Conservation (phyloP, 257 asterid species). For the Fraxinus americana region DNA sequence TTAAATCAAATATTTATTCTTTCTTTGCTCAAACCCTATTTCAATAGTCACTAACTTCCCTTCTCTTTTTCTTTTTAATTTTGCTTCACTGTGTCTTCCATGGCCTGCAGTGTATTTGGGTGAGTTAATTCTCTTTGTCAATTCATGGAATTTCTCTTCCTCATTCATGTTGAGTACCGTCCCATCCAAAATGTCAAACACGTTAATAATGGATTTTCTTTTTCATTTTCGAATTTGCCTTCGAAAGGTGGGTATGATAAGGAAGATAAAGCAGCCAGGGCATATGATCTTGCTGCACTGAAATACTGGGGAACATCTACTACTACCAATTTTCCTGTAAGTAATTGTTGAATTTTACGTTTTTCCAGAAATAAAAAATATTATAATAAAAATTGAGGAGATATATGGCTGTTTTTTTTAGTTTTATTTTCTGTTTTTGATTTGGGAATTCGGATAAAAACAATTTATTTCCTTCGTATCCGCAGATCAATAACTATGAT, state of each 20-base stretch:
- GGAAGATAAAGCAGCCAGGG: conserved; percentile 96
- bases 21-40: background rate
- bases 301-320: conserved; percentile 98
- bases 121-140: conserved; percentile 32
- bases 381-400: background rate
- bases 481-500: conserved; percentile 84
- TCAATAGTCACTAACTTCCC: background rate
- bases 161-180: background rate
- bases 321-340: conserved; percentile 86
- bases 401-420: background rate
- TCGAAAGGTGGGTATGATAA: conserved; percentile 89
- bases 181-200: background rate
- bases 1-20: background rate
- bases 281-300: conserved; percentile 88
- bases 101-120: conserved; percentile 68
- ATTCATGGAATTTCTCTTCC: background rate
- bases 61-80: background rate
- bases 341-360: background rate
- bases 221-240: background rate
- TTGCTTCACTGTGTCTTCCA: conserved; percentile 11
- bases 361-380: background rate
- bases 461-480: background rate
- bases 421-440: background rate
- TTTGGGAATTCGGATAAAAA: background rate
- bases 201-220: background rate